These are phyloP conservation scores for Hygrocybe coccinea DNA, from an alignment of 768 basidiomycete genomes.

Conservation along the genomic window DNA sequence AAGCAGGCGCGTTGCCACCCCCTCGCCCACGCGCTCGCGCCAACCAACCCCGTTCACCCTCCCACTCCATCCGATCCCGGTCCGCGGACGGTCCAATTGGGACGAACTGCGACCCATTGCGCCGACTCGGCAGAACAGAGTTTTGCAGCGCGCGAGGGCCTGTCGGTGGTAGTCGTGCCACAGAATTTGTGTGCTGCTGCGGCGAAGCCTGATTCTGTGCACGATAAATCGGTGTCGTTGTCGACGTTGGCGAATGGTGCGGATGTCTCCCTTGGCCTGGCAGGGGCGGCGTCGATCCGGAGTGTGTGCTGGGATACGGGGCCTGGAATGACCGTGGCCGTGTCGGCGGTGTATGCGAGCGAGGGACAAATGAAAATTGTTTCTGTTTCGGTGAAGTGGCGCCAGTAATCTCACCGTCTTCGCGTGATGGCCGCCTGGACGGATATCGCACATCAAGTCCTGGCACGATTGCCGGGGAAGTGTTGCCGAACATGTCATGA, in stretches of 20 bases:
- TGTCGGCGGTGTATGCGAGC: constrained; percentile 43
- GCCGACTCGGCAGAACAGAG: constrained; percentile 8
- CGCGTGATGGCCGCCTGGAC: constrained; percentile 37
- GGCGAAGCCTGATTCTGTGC: too few species aligned
- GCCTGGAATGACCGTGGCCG: constrained; percentile 44
- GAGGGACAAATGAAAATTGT: constrained; percentile 20
- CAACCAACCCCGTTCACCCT: constrained; percentile 22
- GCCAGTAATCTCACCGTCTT: constrained; percentile 48
- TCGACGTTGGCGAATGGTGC: neutral
- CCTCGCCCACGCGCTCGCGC: constrained; percentile 29
- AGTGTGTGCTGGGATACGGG: neutral
- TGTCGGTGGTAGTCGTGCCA: constrained; percentile 34
- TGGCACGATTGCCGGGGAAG: neutral
- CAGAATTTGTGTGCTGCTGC: constrained; percentile 1
- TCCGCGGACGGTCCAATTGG: constrained; percentile 52
- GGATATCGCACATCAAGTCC: constrained; percentile 6
- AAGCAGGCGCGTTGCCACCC: constrained; percentile 19
- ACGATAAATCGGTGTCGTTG: neutral
- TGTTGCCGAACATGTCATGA: neutral
- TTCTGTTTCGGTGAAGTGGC: constrained; percentile 12
- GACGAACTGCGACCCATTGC: constrained; percentile 31
- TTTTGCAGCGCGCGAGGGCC: constrained; percentile 37
- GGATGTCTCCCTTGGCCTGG: neutral
- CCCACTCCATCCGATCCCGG: constrained; percentile 34
- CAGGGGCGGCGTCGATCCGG: constrained; percentile 5